These are phyloP conservation scores for Parachaetomium inaequale DNA, from an alignment of 495 filamentous ascomycete genomes.

Conservation along the genomic window DNA sequence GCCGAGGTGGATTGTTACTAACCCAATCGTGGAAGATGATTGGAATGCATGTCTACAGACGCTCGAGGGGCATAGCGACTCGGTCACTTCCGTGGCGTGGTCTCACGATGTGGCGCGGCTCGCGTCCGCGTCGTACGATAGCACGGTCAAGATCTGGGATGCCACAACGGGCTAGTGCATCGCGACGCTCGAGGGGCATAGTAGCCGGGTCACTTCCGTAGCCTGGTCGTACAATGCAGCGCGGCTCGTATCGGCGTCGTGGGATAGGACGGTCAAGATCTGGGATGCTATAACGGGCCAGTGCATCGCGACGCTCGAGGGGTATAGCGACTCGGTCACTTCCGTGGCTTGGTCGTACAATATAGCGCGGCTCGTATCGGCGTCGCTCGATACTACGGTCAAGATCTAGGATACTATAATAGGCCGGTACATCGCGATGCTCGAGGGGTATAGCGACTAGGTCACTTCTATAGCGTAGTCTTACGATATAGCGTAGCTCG, in stretches of 20 bases:
- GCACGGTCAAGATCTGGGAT: not conserved
- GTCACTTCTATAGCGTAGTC: not conserved
- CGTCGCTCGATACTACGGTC: not conserved
- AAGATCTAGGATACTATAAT: not conserved
- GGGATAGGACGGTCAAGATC: not conserved
- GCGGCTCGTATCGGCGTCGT: not conserved
- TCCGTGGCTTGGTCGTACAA: not conserved
- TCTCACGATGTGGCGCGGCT: not conserved
- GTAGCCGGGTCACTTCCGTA: not conserved
- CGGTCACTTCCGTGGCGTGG: not conserved
- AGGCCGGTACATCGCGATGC: not conserved
- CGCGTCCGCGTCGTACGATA: not conserved
- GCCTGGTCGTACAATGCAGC: not conserved
- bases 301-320: not conserved
- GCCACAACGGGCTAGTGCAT: not conserved
- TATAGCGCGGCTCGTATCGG: not conserved
- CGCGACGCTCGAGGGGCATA: not conserved
- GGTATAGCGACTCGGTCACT: not conserved
- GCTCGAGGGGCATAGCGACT: not conserved
- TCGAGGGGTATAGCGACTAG: not conserved
- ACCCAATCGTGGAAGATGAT: constrained; percentile 30
- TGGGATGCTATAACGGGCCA: not conserved
- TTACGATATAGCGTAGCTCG: not conserved
- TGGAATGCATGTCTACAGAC: constrained; percentile 29
- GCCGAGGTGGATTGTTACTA: constrained; percentile 21